These are phyloP conservation scores for Ophiostoma ulmi DNA, from an alignment of 2,329 filamentous ascomycete genomes.

Conservation along the genomic window DNA sequence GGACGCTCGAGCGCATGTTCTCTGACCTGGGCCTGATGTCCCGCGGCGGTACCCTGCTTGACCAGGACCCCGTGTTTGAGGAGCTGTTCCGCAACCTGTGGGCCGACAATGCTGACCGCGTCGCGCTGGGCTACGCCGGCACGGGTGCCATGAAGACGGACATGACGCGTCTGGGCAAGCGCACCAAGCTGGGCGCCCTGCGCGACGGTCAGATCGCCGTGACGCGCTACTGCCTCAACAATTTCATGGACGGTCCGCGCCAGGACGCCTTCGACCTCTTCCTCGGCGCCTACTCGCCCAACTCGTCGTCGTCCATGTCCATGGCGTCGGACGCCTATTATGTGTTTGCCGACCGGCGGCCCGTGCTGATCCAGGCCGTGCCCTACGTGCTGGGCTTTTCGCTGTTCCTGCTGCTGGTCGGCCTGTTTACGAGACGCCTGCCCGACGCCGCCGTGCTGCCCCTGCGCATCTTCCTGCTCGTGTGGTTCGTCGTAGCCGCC, in stretches of 20 bases:
- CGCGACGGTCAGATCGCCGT: constrained; percentile 85
- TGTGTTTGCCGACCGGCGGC: constrained; percentile 78
- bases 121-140: constrained; percentile 87
- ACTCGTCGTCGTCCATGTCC: background rate
- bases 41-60: constrained; percentile 68
- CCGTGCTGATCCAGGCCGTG: constrained; percentile 84
- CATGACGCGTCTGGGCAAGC: constrained; percentile 85
- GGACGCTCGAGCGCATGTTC: constrained; percentile 82
- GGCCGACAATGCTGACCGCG: constrained; percentile 97
- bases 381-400: constrained; percentile 86
- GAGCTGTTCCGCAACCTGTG: constrained; percentile 92
- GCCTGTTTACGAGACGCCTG: constrained; percentile 63
- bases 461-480: constrained; percentile 71
- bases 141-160: constrained; percentile 98
- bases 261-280: constrained; percentile 97
- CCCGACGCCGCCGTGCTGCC: constrained; percentile 75
- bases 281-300: constrained; percentile 69
- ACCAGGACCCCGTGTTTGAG: constrained; percentile 76
- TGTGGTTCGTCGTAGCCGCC: constrained; percentile 65
- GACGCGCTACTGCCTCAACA: constrained; percentile 87
- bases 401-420: constrained; percentile 74
- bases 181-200: constrained; percentile 77
- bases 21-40: constrained; percentile 74
- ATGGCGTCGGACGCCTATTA: constrained; percentile 49
- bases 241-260: constrained; percentile 86